Conservation (phyloP, 1,284 basidiomycete species). For the Malassezia nana region DNA sequence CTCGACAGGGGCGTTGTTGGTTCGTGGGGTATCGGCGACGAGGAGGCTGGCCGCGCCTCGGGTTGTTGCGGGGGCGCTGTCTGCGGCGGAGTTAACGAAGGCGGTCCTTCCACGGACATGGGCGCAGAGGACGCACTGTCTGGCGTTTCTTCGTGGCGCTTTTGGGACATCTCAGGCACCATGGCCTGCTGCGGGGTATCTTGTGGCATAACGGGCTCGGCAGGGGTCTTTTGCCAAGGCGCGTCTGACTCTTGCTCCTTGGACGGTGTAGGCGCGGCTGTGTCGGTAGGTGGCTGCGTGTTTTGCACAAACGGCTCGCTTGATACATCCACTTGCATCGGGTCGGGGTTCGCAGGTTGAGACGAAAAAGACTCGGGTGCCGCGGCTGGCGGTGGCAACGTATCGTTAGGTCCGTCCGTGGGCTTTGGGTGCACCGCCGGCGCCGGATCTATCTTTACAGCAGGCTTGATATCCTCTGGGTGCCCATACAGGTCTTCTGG, state of each 20-base stretch:
- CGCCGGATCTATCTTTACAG: neutral
- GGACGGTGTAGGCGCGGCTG: neutral
- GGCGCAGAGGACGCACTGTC: neutral
- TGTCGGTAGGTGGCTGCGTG: too few relatives aligned
- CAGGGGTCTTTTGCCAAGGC: too few relatives aligned
- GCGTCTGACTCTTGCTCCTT: too few relatives aligned
- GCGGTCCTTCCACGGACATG: neutral
- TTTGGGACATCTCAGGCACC: neutral
- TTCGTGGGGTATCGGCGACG: neutral
- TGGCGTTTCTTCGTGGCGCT: neutral
- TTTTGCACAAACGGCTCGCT: too few relatives aligned
- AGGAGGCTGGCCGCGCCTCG: neutral
- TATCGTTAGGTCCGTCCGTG: too few relatives aligned
- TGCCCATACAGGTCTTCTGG: conserved; percentile 3
- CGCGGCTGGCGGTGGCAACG: neutral
- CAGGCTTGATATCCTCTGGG: neutral
- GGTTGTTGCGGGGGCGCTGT: neutral
- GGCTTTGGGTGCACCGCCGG: neutral
- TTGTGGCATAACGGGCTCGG: neutral
- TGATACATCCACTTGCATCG: neutral
- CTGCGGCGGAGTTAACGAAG: neutral
- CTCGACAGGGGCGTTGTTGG: neutral
- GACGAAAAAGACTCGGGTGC: neutral
- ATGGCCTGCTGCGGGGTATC: neutral
- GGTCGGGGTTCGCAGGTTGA: neutral